Base-by-base conservation (phyloP, 2,329 filamentous ascomycete genomes). In the Aspergillus fructus region DNA sequence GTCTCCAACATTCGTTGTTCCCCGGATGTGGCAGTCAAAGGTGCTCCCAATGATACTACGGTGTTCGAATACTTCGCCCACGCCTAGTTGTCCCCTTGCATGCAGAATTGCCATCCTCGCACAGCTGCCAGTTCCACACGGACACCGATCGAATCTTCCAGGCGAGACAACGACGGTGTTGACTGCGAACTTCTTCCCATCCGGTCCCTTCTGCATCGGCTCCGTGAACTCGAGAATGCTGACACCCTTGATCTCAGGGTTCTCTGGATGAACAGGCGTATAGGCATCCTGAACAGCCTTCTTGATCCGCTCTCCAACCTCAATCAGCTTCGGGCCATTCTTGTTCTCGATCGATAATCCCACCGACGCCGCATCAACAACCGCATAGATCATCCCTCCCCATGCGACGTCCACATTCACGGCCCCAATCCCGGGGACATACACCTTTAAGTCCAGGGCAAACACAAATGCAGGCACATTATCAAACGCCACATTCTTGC, bases 101-200 rank as follows among this genome's bases (percentile, higher is more conserved):
- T 80, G 73, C 15, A 81, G 54, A 1, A 79, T 69, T 0, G 78
- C 78, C 63, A 80, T 67, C 7, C 78, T 65, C 0, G 78, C 76
- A 53, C 71, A 76, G 0, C 73, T 79, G 1, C 78, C 78, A 0
- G 76, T 80, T 4, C 78, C 78, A 42, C 77, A 79, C 1, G 77
- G 78, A 56, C 77, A 78, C 13, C 78, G 62, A 58, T 81, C 78
- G 19, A 79, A 69, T 6, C 78, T 63, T 0, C 78, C 77, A 0
- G 78, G 78, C 0, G 74, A 74, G 3, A 80, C 76, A 1, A 80
- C 72, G 5, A 78, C 76, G 0, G 78, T 71, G 54, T 79, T 76
- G 5, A 67, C 66, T 7, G 73, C 72, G 2, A 49, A 33, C 33
- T 62, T 53, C 2, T 3, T 52, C 17, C 19, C 42, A 17, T 30